Conservation (phyloP, 2,329 filamentous ascomycete genomes). For the Talaromyces sp. region DNA sequence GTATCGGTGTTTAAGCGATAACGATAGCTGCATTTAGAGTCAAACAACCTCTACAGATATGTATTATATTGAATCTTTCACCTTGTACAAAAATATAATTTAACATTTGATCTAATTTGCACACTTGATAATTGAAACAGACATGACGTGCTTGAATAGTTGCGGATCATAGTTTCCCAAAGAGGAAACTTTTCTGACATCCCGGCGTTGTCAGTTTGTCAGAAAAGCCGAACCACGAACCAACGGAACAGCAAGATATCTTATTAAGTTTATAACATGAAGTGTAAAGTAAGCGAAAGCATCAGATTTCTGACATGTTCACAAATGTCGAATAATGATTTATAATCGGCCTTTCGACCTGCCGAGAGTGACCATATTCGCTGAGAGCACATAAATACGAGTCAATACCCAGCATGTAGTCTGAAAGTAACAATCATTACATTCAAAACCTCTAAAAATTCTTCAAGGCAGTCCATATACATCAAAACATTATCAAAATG, state of each 20-base stretch:
- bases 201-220: conserved; percentile 6
- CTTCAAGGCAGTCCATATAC: neutral
- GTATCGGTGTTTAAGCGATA: neutral
- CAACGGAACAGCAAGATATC: neutral
- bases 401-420: neutral
- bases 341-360: neutral
- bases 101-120: neutral
- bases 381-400: neutral
- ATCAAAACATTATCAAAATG: neutral
- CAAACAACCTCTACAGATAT: neutral
- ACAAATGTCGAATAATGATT: neutral
- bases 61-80: neutral
- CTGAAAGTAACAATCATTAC: neutral
- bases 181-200: conserved; percentile 12
- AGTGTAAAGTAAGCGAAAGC: neutral
- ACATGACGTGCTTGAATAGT: neutral
- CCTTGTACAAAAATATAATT: neutral
- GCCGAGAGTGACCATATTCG: neutral
- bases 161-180: neutral
- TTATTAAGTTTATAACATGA: neutral
- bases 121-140: neutral
- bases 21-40: neutral
- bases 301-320: neutral
- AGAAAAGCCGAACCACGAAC: conserved; percentile 1
- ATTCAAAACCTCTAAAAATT: too few relatives aligned